A percentile compares a stretch with the other conserved stretches of the same genome.
Evolutionary conservation across 225 moss, liverwort and hornwort genomes (phyloP).

Genomic region (Physcomitrium patens): DNA sequence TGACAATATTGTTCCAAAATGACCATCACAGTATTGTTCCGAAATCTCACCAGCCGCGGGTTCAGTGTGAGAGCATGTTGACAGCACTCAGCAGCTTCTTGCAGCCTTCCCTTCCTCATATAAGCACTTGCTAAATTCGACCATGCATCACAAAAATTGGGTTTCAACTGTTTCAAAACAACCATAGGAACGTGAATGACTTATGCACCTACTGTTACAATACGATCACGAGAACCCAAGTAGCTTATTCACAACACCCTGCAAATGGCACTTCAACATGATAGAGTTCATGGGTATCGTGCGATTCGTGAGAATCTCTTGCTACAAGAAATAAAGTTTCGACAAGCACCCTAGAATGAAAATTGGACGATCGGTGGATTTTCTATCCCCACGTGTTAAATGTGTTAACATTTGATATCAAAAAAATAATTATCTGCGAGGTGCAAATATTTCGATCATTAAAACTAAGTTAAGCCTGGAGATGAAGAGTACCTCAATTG

Average conservation of each 20-base stretch:
- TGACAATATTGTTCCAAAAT: no score
- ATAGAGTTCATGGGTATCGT: no score
- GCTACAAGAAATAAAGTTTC: neutral
- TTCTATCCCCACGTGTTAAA: neutral
- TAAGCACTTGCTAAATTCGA: constrained; percentile 99
- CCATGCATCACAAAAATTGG: constrained; percentile 98
- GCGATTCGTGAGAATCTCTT: neutral
- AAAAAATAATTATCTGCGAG: neutral
- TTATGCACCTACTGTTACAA: neutral
- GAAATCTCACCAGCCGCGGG: constrained; percentile 79
- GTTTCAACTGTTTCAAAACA: constrained; percentile 72
- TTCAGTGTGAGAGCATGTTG: constrained; percentile 85
- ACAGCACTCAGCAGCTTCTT: constrained; percentile 98
- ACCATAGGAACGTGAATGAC: constrained; percentile 19
- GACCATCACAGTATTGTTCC: no score
- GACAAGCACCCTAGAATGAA: no score
- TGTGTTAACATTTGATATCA: neutral
- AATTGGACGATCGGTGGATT: no score
- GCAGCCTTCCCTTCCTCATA: constrained; percentile 94
- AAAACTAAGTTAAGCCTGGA: neutral
- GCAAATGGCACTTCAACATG: no score
- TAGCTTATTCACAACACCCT: no score
- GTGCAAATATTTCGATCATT: constrained; percentile 1
- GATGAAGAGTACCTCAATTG: constrained; percentile 73
- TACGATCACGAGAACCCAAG: no score